Evolutionary conservation across 805 yeast genomes (phyloP).

Genomic region (Candida piceae): DNA sequence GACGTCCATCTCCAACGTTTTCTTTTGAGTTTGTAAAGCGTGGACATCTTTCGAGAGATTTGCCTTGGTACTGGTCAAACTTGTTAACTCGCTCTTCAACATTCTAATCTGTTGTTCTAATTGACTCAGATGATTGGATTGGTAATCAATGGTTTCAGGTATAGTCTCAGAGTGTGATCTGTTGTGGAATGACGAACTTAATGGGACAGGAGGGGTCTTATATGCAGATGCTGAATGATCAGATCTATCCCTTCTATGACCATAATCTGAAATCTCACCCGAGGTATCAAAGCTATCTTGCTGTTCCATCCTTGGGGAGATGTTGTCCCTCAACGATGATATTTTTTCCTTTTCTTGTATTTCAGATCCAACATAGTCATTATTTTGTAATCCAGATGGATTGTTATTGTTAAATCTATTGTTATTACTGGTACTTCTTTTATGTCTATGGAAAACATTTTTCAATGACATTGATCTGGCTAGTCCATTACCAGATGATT

Average conservation of each 20-base stretch:
- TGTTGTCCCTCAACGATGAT: conserved; percentile 12
- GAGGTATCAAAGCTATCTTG: conserved; percentile 5
- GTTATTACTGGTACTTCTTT: conserved; percentile 22
- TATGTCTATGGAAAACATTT: conserved; percentile 23
- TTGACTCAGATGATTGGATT: conserved; percentile 23
- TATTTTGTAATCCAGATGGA: too few relatives aligned
- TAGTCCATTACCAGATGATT: conserved; percentile 15
- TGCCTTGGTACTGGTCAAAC: conserved; percentile 37
- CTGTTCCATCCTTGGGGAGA: conserved; percentile 11
- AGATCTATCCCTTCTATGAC: conserved; percentile 23
- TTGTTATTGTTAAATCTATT: too few relatives aligned
- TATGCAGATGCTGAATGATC: conserved; percentile 31
- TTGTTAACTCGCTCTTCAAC: conserved; percentile 36
- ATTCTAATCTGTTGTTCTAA: conserved; percentile 36
- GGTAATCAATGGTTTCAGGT: conserved; percentile 24
- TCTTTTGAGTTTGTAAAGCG: conserved; percentile 43
- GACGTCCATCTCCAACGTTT: conserved; percentile 42
- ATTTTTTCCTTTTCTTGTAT: conserved; percentile 12
- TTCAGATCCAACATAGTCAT: too few relatives aligned
- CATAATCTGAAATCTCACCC: neutral
- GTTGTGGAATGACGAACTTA: conserved; percentile 27
- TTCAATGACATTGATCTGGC: conserved; percentile 22
- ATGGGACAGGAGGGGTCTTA: conserved; percentile 43
- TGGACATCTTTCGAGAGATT: conserved; percentile 46
- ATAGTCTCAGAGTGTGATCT: conserved; percentile 44